Evolutionary conservation across 768 basidiomycete species (phyloP), one percentile per base, ranked within the genome.

Genomic region (Naganishia randhawae): DNA sequence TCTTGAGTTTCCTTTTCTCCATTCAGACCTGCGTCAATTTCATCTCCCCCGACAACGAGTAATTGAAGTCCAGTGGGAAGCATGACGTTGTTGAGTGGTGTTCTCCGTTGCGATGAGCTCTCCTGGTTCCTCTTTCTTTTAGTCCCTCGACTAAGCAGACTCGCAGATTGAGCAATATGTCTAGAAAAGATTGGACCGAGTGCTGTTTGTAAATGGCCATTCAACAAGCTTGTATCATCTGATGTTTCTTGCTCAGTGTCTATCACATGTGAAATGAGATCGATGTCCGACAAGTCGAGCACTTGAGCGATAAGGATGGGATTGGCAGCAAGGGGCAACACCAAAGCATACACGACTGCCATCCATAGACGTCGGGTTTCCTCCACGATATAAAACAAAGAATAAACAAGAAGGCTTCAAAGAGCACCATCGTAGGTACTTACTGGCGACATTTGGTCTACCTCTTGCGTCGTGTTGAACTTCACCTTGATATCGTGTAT

Each of bases 51-150:
- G 39, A 29, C 22, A 13, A 61, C 29, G 2, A 39, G 11, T 39
- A 61, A 41, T 39, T 61, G 57, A 22, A 61, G 37, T 25, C 57
- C 57, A 7, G 57, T 42, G 1, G 57, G 57, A 14, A 42, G 39
- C 22, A 61, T n/a, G 13, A 3, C 11, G 57, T 37, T 13, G 10
- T 61, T 39, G 35, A 61, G 11, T 25, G 22, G 33, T 6, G 22
- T 27, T 9, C 22, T 11, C 16, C 33, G 33, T 19, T 61, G 57
- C 4, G 33, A 25, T 2, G 57, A 16, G 37, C 25, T 25, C 14
- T 61, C 57, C 27, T 61, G 57, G 16, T 61, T 39, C 29, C 57
- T 35, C 57, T 61, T 61, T 33, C 57, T 35, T 25, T 61, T 61
- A 6, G 37, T 61, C 10, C 57, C 57, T 13, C 57, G 57, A 25